phyloP scores from a whole-genome alignment of 1,284 basidiomycete genomes.

The Cerioporus squamosus region DNA sequence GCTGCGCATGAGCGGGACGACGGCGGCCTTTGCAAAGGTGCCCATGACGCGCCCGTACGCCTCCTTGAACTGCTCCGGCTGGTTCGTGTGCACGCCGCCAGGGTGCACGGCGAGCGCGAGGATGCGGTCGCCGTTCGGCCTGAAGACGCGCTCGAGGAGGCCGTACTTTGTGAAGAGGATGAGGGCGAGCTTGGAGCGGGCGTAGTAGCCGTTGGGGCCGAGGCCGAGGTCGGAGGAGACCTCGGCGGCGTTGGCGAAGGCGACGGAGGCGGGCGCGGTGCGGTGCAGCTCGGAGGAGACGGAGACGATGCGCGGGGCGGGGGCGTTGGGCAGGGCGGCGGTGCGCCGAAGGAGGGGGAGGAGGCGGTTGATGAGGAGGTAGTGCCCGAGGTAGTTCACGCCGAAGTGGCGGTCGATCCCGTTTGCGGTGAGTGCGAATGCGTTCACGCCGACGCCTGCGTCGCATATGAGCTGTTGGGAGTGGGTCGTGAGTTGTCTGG shows the following conservation, averaged over 20 bases:
- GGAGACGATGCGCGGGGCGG: constrained; percentile 43
- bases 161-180: constrained; percentile 44
- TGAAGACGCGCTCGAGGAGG: constrained; percentile 40
- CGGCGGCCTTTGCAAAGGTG: constrained; percentile 32
- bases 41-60: constrained; percentile 42
- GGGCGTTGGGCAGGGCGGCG: constrained; percentile 30
- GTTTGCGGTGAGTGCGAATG: constrained; percentile 39
- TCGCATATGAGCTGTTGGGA: constrained; percentile 44
- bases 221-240: constrained; percentile 35
- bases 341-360: constrained; percentile 46
- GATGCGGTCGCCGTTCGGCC: constrained; percentile 36
- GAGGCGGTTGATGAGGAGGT: constrained; percentile 46
- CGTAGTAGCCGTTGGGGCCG: constrained; percentile 41
- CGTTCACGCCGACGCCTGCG: constrained; percentile 46
- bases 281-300: constrained; percentile 47
- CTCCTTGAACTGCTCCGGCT: constrained; percentile 47
- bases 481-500: no score
- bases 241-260: constrained; percentile 42
- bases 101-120: constrained; percentile 43
- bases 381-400: constrained; percentile 46
- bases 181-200: constrained; percentile 47
- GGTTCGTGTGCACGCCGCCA: constrained; percentile 46
- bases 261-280: constrained; percentile 36
- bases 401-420: constrained; percentile 44
- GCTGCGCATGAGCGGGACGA: constrained; percentile 38